A percentile compares a stretch with the other conserved stretches of the same genome.
Evolutionary conservation across 768 basidiomycete genomes (phyloP).

Genomic region (Neoboletus magnificus): DNA sequence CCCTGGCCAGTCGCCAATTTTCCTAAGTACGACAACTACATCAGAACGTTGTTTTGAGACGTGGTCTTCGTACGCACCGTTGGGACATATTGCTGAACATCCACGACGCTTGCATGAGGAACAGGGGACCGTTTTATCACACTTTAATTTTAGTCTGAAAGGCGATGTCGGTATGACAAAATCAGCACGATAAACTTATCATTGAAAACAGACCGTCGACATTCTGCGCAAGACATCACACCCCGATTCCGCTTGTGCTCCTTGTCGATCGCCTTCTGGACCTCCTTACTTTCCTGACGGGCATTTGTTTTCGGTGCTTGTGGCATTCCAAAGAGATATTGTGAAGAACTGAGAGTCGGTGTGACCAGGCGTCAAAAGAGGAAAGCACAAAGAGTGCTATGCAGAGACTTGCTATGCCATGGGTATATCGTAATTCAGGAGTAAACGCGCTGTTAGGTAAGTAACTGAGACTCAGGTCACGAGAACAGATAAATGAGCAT

Average conservation of each 20-base stretch:
- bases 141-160: slow-evolving; percentile 62
- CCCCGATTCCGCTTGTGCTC: slow-evolving; percentile 64
- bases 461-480: background rate
- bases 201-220: slow-evolving; percentile 45
- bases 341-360: background rate
- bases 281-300: slow-evolving; percentile 31
- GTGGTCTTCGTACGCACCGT: slow-evolving; percentile 34
- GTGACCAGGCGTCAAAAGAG: background rate
- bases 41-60: background rate
- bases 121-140: slow-evolving; percentile 65
- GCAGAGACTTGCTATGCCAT: background rate
- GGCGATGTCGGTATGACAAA: background rate
- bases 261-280: slow-evolving; percentile 56
- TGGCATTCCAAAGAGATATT: slow-evolving; percentile 38
- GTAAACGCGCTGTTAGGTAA: slow-evolving; percentile 13
- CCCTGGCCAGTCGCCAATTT: slow-evolving; percentile 76
- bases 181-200: background rate
- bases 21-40: slow-evolving; percentile 26
- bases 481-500: background rate
- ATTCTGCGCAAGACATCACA: slow-evolving; percentile 55
- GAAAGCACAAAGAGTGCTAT: background rate
- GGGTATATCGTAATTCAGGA: slow-evolving; percentile 5
- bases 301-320: slow-evolving; percentile 47
- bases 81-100: slow-evolving; percentile 75
- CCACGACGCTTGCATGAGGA: slow-evolving; percentile 67